Base-by-base conservation (phyloP, 2,329 filamentous ascomycete genomes). In the Calonectria montana region DNA sequence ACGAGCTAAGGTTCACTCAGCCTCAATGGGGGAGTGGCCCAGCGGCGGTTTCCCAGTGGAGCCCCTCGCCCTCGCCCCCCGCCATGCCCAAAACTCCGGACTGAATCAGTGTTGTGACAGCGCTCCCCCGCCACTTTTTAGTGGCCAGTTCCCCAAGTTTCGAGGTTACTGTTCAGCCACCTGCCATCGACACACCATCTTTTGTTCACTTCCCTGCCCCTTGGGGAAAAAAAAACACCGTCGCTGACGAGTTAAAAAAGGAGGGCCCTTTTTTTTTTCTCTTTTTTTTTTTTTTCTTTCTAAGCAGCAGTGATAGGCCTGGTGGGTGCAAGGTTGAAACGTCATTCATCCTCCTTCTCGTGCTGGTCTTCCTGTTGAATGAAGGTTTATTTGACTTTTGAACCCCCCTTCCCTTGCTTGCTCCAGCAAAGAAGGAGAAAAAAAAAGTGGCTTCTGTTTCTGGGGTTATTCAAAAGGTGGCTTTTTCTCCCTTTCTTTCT, bases 1-100 rank as follows among this genome's bases (percentile, higher is more conserved):
- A 35, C 31, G 31, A 37, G 53, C 53, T 31, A 57, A 57, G 53
- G 53, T 57, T 57, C 53, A 35, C 53, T 57, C 53, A 57, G 53
- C 53, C 53, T 57, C 53, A 57, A 57, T 57, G 53, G n/a, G n/a
- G 13, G 37, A 59, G 53, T 57, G 53, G 50, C 29, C 53, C 29
- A 57, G 29, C 21, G 8, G 29, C 12, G n/a, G 35, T 4, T 9
- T 23, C 16, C 5, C 53, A 37, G 53, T 57, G 53, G 53, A 57
- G 29, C 31, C 16, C 13, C 21, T 27, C 12, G 12, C 47, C 15
- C 31, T 37, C 27, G 27, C 16, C 48, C 48, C 53, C 37, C n/a
- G 53, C 35, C 53, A 18, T 25, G 16, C 15, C 31, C 35, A 57
- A 57, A 31, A 57, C 53, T 23, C 29, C 29, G 53, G 53, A 23